phyloP scores from a whole-genome alignment of 495 filamentous ascomycete species.

The Immersiella caudata region DNA sequence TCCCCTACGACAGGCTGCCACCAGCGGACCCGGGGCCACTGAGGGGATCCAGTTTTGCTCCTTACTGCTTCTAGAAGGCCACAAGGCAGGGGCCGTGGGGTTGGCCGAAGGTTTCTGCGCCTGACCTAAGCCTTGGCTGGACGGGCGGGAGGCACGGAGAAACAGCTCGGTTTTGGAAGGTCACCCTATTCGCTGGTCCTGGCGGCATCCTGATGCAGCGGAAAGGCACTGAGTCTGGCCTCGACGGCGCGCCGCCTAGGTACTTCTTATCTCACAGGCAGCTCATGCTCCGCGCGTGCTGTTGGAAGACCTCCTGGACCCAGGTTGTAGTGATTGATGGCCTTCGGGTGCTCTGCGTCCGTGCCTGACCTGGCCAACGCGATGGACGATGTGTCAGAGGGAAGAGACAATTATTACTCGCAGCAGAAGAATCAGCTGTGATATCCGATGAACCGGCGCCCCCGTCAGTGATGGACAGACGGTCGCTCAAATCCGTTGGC shows the following conservation, averaged over 20 bases:
- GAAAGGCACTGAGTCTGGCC: background rate
- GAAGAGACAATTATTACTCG: no score
- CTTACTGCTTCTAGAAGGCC: constrained; percentile 23
- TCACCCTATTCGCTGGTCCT: constrained; percentile 5
- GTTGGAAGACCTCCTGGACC: background rate
- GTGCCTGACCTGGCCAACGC: no score
- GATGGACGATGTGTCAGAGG: no score
- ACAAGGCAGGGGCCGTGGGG: background rate
- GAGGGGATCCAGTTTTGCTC: constrained; percentile 2
- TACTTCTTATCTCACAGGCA: background rate
- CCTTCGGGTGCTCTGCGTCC: background rate
- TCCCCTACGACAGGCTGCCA: background rate
- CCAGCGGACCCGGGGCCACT: background rate
- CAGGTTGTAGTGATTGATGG: constrained; percentile 1
- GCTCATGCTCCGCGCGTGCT: background rate
- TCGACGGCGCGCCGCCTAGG: background rate
- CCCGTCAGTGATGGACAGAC: background rate
- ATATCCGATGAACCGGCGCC: no score
- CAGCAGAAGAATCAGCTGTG: no score
- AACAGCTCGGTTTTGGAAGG: constrained; percentile 8
- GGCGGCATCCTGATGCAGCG: background rate
- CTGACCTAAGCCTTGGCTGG: background rate
- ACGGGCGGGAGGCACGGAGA: background rate
- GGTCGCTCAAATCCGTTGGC: background rate
- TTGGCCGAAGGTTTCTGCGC: constrained; percentile 9